A percentile compares a stretch with the other conserved stretches of the same genome.
Evolutionary conservation across 176 grass and related monocot genomes (phyloP).

Genomic region (Phyllostachys edulis): DNA sequence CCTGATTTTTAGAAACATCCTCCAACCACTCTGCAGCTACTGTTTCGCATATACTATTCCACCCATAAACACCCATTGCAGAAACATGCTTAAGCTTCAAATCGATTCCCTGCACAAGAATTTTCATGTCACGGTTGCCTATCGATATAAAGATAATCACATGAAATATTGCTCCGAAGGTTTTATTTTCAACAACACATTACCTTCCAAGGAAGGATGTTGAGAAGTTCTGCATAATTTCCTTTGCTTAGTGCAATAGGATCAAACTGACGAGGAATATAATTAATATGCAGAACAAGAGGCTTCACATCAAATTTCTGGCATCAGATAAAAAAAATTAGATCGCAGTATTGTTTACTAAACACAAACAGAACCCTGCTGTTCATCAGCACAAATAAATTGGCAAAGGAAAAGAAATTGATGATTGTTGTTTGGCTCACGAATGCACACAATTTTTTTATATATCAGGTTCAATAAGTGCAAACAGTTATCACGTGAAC

Average conservation of each 20-base stretch:
- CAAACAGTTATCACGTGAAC: background rate
- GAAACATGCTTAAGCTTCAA: constrained; percentile 95
- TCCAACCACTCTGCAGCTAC: constrained; percentile 90
- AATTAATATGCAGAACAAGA: constrained; percentile 81
- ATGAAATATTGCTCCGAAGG: background rate
- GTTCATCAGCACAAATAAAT: background rate
- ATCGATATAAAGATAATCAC: background rate
- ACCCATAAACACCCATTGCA: constrained; percentile 91
- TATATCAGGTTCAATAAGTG: background rate
- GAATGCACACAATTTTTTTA: background rate
- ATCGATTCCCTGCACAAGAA: constrained; percentile 77
- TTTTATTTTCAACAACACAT: background rate
- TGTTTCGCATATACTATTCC: constrained; percentile 83
- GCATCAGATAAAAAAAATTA: constrained; percentile 33
- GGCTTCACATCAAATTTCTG: constrained; percentile 95
- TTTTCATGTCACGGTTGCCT: background rate
- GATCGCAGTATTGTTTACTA: constrained; percentile 19
- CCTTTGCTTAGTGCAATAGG: constrained; percentile 80
- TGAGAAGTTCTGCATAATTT: constrained; percentile 97
- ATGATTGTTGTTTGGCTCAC: background rate
- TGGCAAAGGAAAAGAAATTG: background rate
- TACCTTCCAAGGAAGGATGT: constrained; percentile 98
- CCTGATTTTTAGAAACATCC: constrained; percentile 98
- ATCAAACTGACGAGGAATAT: constrained; percentile 94
- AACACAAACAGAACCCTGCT: constrained; percentile 13